Evolutionary conservation across 345 rosid species (phyloP), one percentile per base, ranked within the genome.

Genomic region (Populus pruinosa): DNA sequence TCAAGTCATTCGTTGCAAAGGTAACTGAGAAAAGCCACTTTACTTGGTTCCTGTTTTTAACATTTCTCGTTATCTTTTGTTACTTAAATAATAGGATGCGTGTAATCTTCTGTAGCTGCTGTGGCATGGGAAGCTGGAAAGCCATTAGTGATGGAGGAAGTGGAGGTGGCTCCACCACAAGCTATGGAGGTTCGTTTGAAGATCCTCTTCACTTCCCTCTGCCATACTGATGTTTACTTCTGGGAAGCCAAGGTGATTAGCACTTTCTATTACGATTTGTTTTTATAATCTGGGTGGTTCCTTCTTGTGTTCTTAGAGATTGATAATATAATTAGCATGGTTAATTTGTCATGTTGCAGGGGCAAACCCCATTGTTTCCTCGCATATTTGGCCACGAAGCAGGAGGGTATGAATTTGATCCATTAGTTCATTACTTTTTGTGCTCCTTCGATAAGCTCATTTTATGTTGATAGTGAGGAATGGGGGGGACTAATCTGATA

Each of bases 61-160:
- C 14, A 43, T 11, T 41, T 41, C 44, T 41, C 13, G 3, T 41
- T 10, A 41, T 41, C 44, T 11, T 41, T 43, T 11, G 47, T 43
- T 4, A 11, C 4, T 43, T 43, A 43, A 43, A 43, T 43, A 43
- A 43, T 2, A 14, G 47, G 47, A 10, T 2, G 14, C 47, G 6
- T 23, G 6, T 25, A 6, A 13, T 17, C 16, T 23, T 47, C 11
- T 83, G 77, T 72, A 85, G 90, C 89, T 71, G 88, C 88, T 11
- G 86, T 89, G 65, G 87, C 87, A 55, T 88, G 90, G 90, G 89
- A 89, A 76, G 87, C 91, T 8, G 88, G 88, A 67, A 89, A 89
- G 83, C 90, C 88, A 67, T 71, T 89, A 66, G 86, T 82, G 63
- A 85, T 89, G 2, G 85, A 87, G 69, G 82, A 89, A 59, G 89